Conservation (phyloP, 2,329 filamentous ascomycete genomes). For the Cryphonectria nitschkei region DNA sequence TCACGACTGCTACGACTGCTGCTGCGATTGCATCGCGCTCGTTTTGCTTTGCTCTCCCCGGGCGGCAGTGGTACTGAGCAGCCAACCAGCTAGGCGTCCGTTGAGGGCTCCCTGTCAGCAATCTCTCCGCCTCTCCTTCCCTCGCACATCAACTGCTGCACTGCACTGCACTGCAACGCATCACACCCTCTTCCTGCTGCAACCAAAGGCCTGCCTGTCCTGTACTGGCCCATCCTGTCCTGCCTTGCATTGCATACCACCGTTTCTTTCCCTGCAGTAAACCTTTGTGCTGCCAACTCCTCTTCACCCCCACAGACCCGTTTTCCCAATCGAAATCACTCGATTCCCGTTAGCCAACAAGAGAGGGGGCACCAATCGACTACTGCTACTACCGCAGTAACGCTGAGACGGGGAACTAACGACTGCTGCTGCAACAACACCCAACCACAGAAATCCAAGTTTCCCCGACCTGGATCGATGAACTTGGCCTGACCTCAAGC, state of each 20-base stretch:
- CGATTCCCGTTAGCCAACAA: not conserved
- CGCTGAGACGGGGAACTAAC: conserved; percentile 1
- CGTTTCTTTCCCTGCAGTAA: not conserved
- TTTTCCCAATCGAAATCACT: not conserved
- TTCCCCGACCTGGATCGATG: conserved; percentile 10
- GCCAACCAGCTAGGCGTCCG: not conserved
- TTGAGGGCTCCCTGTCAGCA: not conserved
- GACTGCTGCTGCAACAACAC: not conserved
- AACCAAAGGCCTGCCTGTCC: conserved; percentile 5
- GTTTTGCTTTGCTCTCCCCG: not conserved
- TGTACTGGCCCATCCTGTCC: not conserved
- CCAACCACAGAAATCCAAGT: conserved; percentile 4
- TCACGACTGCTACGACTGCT: not conserved
- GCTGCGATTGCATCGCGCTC: not conserved
- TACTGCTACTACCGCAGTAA: not conserved
- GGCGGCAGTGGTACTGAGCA: not conserved
- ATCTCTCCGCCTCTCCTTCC: not conserved
- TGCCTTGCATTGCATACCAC: not conserved
- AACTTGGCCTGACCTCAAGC: conserved; percentile 9
- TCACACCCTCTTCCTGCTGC: not conserved
- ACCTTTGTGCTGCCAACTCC: not conserved
- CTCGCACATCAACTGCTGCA: not conserved
- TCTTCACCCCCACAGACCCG: not conserved
- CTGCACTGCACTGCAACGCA: conserved; percentile 3
- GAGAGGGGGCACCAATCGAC: not conserved